phyloP scores from a whole-genome alignment of 495 filamentous ascomycete species.

The Annulohypoxylon bovei region DNA sequence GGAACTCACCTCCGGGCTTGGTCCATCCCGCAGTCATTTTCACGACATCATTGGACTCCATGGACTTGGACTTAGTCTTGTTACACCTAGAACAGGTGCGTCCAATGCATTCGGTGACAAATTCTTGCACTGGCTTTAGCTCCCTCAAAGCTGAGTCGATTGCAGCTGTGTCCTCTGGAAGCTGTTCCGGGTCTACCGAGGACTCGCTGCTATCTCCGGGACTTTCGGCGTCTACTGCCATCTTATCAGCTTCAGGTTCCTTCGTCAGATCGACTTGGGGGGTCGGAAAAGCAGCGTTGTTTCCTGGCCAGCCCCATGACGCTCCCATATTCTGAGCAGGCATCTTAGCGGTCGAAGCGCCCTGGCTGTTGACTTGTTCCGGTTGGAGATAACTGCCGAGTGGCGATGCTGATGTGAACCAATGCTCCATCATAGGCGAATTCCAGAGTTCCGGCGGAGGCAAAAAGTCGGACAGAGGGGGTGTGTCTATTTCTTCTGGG shows the following conservation, averaged over 20 bases:
- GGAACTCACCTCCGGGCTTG: constrained; percentile 6
- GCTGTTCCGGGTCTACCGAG: constrained; percentile 7
- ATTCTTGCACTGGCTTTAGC: constrained; percentile 20
- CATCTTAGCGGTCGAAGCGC: background rate
- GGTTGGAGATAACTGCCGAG: background rate
- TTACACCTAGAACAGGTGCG: constrained; percentile 18
- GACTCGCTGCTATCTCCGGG: constrained; percentile 14
- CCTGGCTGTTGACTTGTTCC: background rate
- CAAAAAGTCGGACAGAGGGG: background rate
- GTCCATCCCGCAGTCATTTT: constrained; percentile 25
- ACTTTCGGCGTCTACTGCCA: constrained; percentile 8
- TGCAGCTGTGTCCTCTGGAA: background rate
- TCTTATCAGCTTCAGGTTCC: background rate
- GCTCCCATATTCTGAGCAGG: background rate
- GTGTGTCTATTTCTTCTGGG: background rate
- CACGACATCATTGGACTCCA: constrained; percentile 3
- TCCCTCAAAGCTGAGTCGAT: background rate
- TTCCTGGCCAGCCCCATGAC: background rate
- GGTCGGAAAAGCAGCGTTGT: background rate
- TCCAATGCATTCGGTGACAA: constrained; percentile 10
- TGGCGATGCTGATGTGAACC: background rate
- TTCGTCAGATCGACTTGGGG: background rate
- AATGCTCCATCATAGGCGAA: background rate
- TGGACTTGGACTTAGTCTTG: background rate
- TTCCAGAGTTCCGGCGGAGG: background rate